These are phyloP conservation scores for Trichoderma simmonsii DNA, from an alignment of 2,329 filamentous ascomycete genomes.

Conservation along the genomic window DNA sequence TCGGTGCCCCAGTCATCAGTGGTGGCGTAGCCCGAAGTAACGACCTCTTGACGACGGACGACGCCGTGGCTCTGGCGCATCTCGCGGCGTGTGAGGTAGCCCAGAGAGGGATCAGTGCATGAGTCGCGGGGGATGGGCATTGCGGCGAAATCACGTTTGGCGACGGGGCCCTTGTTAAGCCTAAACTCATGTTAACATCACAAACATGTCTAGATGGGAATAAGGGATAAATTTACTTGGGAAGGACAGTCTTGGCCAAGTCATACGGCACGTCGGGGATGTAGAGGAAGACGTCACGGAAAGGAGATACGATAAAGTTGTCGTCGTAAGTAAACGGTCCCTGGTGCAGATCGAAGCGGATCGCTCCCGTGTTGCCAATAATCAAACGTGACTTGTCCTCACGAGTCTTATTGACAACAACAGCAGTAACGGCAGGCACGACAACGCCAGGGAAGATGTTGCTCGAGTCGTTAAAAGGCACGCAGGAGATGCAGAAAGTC, in stretches of 20 bases:
- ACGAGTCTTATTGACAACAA: conserved; percentile 52
- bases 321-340: conserved; percentile 58
- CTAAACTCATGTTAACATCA: conserved; percentile 16
- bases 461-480: conserved; percentile 47
- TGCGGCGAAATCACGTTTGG: conserved; percentile 35
- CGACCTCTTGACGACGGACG: conserved; percentile 47
- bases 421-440: conserved; percentile 46
- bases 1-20: conserved; percentile 55
- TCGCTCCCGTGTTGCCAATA: conserved; percentile 57
- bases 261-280: conserved; percentile 50
- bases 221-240: conserved; percentile 23
- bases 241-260: conserved; percentile 37
- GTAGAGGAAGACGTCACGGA: conserved; percentile 51
- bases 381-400: conserved; percentile 51
- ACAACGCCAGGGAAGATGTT: conserved; percentile 55
- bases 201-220: background rate
- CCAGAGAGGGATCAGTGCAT: conserved; percentile 46
- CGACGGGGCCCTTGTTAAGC: conserved; percentile 42
- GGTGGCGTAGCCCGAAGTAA: conserved; percentile 52
- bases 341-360: conserved; percentile 61
- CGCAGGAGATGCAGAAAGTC: conserved; percentile 57
- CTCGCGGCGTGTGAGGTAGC: conserved; percentile 24
- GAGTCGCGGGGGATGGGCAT: conserved; percentile 40
- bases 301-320: conserved; percentile 55
- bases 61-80: conserved; percentile 34